A percentile compares a stretch with the other conserved stretches of the same genome.
Conservation (phyloP, 352 stramenopile species). For the Phytopythium delawarense region DNA sequence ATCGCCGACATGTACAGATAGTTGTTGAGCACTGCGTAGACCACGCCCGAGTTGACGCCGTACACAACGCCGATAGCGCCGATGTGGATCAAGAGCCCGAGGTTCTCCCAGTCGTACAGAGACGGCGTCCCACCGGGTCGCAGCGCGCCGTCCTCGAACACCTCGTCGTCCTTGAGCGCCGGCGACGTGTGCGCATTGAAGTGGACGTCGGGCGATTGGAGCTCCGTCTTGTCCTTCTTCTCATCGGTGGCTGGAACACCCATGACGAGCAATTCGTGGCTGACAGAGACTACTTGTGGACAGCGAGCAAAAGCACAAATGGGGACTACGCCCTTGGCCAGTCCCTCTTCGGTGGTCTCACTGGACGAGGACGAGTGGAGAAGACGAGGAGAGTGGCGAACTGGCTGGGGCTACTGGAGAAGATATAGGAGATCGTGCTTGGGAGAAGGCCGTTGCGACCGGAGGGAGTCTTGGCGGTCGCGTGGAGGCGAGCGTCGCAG, state of each 20-base stretch:
- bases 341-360: background rate
- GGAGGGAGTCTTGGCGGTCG: background rate
- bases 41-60: conserved; percentile 25
- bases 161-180: background rate
- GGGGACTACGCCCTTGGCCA: background rate
- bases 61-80: conserved; percentile 41
- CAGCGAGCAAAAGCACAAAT: background rate
- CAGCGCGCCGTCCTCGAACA: conserved; percentile 29
- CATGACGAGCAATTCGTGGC: background rate
- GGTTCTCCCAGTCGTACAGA: conserved; percentile 31
- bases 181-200: background rate
- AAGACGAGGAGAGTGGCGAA: background rate
- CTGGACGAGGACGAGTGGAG: background rate
- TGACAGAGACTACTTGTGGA: background rate
- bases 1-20: conserved; percentile 57
- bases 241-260: background rate
- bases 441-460: background rate
- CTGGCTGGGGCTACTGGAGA: too few relatives aligned
- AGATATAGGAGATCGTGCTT: background rate
- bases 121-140: conserved; percentile 30
- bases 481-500: background rate
- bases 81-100: conserved; percentile 46
- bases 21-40: conserved; percentile 56
- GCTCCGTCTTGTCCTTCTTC: background rate
- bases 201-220: background rate